These are phyloP conservation scores for Hypholoma fasciculare DNA, from an alignment of 768 basidiomycete genomes.

Conservation along the genomic window DNA sequence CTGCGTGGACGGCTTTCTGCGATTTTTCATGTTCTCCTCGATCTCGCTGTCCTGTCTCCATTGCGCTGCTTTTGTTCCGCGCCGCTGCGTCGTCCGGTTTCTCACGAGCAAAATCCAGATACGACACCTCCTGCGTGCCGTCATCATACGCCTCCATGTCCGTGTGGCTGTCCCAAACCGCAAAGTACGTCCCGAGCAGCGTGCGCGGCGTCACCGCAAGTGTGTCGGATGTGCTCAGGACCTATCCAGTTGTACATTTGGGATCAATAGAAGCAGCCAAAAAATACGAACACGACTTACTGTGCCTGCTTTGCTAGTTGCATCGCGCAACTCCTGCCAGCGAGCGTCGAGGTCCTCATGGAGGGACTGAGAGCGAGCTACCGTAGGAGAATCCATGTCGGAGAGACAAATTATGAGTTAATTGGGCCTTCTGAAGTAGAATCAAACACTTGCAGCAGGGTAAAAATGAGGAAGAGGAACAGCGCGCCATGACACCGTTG, in stretches of 20 bases:
- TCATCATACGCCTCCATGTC: background rate
- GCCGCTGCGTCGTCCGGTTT: background rate
- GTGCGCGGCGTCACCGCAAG: background rate
- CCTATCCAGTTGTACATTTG: background rate
- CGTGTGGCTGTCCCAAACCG: background rate
- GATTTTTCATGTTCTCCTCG: background rate
- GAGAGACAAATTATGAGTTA: no score
- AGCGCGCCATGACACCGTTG: constrained; percentile 8
- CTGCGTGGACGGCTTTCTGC: background rate
- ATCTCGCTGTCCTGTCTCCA: no score
- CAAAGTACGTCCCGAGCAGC: background rate
- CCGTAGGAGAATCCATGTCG: no score
- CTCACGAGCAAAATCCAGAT: background rate
- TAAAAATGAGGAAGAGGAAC: no score
- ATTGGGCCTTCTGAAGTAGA: no score
- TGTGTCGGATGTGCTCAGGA: background rate
- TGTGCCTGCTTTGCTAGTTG: background rate
- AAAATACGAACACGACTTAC: background rate
- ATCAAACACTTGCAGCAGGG: no score
- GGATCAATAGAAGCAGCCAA: background rate
- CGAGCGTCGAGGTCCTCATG: background rate
- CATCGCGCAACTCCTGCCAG: background rate
- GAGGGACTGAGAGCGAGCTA: no score
- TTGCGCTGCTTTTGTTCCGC: background rate
- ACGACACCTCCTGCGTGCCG: background rate